phyloP scores from a whole-genome alignment of 2,329 filamentous ascomycete genomes.

The Lomentospora prolificans region DNA sequence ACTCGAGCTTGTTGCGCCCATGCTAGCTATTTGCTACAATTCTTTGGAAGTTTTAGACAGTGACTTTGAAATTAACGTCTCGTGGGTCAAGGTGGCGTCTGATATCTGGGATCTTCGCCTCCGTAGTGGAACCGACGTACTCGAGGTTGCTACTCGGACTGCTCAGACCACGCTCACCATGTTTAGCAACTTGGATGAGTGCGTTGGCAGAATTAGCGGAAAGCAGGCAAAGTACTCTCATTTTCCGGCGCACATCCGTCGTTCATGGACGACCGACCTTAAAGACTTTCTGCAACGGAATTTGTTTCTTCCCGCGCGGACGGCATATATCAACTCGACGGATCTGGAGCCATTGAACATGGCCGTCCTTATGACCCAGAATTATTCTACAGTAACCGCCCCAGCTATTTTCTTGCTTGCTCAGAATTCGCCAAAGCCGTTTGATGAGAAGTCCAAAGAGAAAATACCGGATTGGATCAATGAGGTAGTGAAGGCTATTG shows the following conservation, averaged over 20 bases:
- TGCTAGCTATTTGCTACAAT: slow-evolving; percentile 34
- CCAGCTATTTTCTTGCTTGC: slow-evolving; percentile 36
- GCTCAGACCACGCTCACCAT: slow-evolving; percentile 24
- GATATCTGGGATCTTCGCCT: slow-evolving; percentile 45
- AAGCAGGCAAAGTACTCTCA: neutral
- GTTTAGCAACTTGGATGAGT: slow-evolving; percentile 17
- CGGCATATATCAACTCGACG: slow-evolving; percentile 32
- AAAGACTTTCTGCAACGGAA: slow-evolving; percentile 39
- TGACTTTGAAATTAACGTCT: slow-evolving; percentile 28
- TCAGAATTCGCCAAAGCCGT: slow-evolving; percentile 7
- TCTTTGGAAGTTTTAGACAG: slow-evolving; percentile 22
- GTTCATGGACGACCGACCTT: slow-evolving; percentile 34
- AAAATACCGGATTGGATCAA: slow-evolving; percentile 27
- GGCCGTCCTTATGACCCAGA: slow-evolving; percentile 28
- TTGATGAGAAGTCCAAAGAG: slow-evolving; percentile 12
- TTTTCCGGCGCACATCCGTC: slow-evolving; percentile 5
- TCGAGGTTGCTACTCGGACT: slow-evolving; percentile 38
- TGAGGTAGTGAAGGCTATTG: slow-evolving; percentile 23
- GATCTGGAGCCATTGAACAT: slow-evolving; percentile 30
- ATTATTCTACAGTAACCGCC: slow-evolving; percentile 25
- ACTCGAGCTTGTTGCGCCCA: slow-evolving; percentile 32
- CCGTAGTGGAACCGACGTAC: slow-evolving; percentile 35
- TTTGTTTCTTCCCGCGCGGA: slow-evolving; percentile 41
- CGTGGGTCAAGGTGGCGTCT: slow-evolving; percentile 37
- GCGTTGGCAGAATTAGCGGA: slow-evolving; percentile 6